Conservation (phyloP, 169 alveolate species). For the Plasmodium berghei region DNA sequence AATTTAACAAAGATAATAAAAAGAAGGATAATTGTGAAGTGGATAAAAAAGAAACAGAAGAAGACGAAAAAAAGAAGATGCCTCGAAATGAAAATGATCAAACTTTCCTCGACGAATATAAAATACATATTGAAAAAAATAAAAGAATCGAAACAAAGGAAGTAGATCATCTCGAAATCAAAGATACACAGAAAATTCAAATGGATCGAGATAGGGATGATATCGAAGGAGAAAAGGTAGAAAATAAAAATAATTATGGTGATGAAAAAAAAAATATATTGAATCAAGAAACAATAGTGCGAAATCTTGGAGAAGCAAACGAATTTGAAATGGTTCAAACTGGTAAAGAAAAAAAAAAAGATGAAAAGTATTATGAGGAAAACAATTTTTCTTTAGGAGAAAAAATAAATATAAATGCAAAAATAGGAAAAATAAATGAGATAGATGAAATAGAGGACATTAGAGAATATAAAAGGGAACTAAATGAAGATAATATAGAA, state of each 20-base stretch:
- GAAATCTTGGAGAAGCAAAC: too few species aligned
- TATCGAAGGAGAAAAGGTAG: not conserved
- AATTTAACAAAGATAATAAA: constrained; percentile 16
- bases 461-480: constrained; percentile 9
- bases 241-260: not conserved
- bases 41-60: not conserved
- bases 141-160: too few species aligned
- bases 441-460: constrained; percentile 11
- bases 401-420: not conserved
- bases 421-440: constrained; percentile 5
- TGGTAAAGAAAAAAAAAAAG: not conserved
- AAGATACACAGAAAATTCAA: too few species aligned
- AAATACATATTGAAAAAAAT: too few species aligned
- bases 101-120: too few species aligned
- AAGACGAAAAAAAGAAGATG: not conserved
- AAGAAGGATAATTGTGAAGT: not conserved
- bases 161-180: too few species aligned
- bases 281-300: not conserved
- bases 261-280: not conserved
- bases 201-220: not conserved
- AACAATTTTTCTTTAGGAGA: constrained; percentile 6
- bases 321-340: not conserved
- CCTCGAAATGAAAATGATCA: too few species aligned
- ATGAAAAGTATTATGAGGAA: not conserved
- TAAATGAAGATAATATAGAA: constrained; percentile 17